Evolutionary conservation across 1,284 basidiomycete genomes (phyloP).

Genomic region (Cutaneotrichosporon dermatis): DNA sequence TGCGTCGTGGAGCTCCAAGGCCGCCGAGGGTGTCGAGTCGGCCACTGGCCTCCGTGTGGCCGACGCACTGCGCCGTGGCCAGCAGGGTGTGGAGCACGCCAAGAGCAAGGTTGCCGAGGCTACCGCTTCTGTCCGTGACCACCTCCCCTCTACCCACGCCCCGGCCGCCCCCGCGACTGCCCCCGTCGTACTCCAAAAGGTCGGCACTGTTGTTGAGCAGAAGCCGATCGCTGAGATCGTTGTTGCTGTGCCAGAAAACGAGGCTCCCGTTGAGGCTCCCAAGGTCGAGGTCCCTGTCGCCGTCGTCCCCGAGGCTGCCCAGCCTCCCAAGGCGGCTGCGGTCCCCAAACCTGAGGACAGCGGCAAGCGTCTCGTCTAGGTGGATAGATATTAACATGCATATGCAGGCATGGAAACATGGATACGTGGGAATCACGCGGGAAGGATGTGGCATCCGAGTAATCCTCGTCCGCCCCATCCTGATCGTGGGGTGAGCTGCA

Average conservation of each 20-base stretch:
- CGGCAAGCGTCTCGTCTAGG: slow-evolving; percentile 31
- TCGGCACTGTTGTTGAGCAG: slow-evolving; percentile 45
- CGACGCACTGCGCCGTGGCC: slow-evolving; percentile 57
- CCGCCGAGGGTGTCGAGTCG: slow-evolving; percentile 61
- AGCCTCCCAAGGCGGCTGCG: slow-evolving; percentile 2
- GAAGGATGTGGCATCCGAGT: slow-evolving; percentile 76
- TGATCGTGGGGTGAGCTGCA: slow-evolving; percentile 57
- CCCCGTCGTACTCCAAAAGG: slow-evolving; percentile 24
- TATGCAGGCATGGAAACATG: slow-evolving; percentile 10
- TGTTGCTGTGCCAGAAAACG: background rate
- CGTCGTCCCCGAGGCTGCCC: background rate
- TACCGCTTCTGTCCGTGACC: slow-evolving; percentile 8
- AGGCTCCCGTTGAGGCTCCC: background rate
- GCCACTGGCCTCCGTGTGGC: slow-evolving; percentile 66
- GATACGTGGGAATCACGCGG: slow-evolving; percentile 31
- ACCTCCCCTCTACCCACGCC: slow-evolving; percentile 15
- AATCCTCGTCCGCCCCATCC: slow-evolving; percentile 73
- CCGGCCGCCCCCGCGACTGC: background rate
- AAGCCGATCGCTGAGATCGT: slow-evolving; percentile 46
- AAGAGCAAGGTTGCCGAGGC: slow-evolving; percentile 14
- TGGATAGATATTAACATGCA: slow-evolving; percentile 9
- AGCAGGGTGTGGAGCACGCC: slow-evolving; percentile 18
- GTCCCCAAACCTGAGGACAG: slow-evolving; percentile 6
- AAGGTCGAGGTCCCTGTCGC: background rate
- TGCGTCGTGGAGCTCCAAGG: slow-evolving; percentile 48